Conservation (phyloP, 257 asterid genomes). For the Przewalskia tangutica region DNA sequence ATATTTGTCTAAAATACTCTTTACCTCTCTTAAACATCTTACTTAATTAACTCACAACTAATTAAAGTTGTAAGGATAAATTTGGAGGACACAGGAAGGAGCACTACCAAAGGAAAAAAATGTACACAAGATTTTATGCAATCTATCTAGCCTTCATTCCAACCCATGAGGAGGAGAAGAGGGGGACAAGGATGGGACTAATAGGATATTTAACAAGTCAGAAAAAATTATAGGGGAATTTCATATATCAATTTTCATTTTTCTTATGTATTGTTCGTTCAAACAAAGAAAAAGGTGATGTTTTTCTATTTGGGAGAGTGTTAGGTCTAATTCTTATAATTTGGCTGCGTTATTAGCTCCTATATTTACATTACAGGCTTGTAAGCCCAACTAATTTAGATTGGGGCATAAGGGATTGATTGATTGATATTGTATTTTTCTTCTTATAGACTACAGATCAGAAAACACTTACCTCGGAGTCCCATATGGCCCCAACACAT, state of each 20-base stretch:
- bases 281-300: not conserved
- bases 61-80: not conserved
- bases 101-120: not conserved
- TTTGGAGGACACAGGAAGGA: not conserved
- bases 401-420: not conserved
- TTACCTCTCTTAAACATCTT: not conserved
- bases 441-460: not conserved
- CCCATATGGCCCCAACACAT: constrained; percentile 59
- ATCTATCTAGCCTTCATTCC: not conserved
- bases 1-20: not conserved
- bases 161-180: not conserved
- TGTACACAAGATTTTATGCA: not conserved
- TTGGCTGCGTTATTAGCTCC: not conserved
- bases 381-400: not conserved
- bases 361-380: not conserved
- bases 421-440: not conserved
- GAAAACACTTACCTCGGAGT: constrained; percentile 46
- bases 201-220: not conserved
- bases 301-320: not conserved
- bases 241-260: not conserved
- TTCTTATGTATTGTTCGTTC: not conserved
- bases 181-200: not conserved
- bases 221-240: not conserved
- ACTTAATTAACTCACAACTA: not conserved
- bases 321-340: not conserved